Evolutionary conservation across 805 yeast species (phyloP).

Genomic region (Kodamaea kaohsiungensis): DNA sequence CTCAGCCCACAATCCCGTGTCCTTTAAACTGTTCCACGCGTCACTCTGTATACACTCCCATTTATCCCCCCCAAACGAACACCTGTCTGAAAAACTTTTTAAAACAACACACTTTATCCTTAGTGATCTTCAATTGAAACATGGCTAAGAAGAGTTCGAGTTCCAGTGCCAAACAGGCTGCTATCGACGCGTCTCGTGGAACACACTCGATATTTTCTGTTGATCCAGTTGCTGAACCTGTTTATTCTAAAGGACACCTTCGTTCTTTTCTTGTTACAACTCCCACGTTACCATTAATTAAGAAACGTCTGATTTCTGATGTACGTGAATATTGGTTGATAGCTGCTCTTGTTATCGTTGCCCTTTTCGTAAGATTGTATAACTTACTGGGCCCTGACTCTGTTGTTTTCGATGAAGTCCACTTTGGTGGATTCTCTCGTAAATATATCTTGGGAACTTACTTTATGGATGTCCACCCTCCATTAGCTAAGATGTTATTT

Average conservation of each 20-base stretch:
- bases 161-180: constrained; percentile 13
- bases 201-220: constrained; percentile 17
- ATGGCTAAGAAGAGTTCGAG: constrained; percentile 12
- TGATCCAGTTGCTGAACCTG: constrained; percentile 42
- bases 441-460: constrained; percentile 67
- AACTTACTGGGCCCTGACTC: constrained; percentile 68
- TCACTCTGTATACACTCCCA: constrained; percentile 7
- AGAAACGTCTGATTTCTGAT: constrained; percentile 21
- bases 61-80: constrained; percentile 3
- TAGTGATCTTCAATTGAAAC: constrained; percentile 1
- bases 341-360: constrained; percentile 46
- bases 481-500: constrained; percentile 72
- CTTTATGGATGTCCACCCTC: constrained; percentile 81
- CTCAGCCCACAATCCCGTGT: not conserved
- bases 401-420: constrained; percentile 91
- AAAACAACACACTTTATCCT: not conserved
- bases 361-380: constrained; percentile 61
- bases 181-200: constrained; percentile 9
- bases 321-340: constrained; percentile 26
- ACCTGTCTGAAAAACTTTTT: constrained; percentile 6
- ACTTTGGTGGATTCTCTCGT: constrained; percentile 94
- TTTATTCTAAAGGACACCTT: constrained; percentile 46
- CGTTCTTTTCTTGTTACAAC: constrained; percentile 51
- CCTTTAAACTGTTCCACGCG: constrained; percentile 3
- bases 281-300: constrained; percentile 36